These are phyloP conservation scores for Pythium inflatum DNA, from an alignment of 352 stramenopile genomes.

Conservation along the genomic window DNA sequence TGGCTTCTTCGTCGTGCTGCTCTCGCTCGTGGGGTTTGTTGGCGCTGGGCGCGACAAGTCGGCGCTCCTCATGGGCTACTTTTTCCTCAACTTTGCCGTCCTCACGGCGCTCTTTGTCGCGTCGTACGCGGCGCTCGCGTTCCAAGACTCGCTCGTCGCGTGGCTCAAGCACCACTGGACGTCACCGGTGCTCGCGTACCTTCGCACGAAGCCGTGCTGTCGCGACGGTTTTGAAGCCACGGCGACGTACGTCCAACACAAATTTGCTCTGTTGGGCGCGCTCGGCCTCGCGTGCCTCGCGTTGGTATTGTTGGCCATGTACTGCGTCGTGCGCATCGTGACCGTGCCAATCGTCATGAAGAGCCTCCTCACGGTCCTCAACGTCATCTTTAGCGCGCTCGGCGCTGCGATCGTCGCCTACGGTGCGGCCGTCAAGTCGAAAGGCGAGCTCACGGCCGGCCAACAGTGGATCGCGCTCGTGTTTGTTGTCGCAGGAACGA, in stretches of 20 bases:
- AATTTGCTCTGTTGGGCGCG: conserved; percentile 51
- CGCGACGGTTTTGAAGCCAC: conserved; percentile 51
- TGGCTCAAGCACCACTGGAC: conserved; percentile 85
- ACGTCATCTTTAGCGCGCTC: conserved; percentile 68
- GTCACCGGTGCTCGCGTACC: conserved; percentile 41
- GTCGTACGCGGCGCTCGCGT: conserved; percentile 69
- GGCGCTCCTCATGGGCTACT: conserved; percentile 68
- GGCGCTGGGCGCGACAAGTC: conserved; percentile 72
- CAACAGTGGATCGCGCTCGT: conserved; percentile 80
- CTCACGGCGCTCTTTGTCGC: conserved; percentile 61
- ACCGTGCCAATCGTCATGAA: conserved; percentile 89
- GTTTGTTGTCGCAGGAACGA: conserved; percentile 72
- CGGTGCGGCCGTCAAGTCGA: conserved; percentile 57
- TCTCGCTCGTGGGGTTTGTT: conserved; percentile 65
- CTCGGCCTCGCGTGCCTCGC: conserved; percentile 53
- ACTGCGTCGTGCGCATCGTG: conserved; percentile 83
- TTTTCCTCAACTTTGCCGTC: conserved; percentile 77
- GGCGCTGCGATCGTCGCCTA: conserved; percentile 61
- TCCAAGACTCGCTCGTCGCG: conserved; percentile 61
- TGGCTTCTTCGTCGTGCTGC: conserved; percentile 50
- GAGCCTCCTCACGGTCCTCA: conserved; percentile 78
- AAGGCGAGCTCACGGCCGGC: conserved; percentile 67
- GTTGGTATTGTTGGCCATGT: conserved; percentile 62
- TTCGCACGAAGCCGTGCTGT: conserved; percentile 60
- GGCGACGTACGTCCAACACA: conserved; percentile 49